These are phyloP conservation scores for Tuber umbilicatum DNA, from an alignment of 495 filamentous ascomycete species.

Conservation along the genomic window DNA sequence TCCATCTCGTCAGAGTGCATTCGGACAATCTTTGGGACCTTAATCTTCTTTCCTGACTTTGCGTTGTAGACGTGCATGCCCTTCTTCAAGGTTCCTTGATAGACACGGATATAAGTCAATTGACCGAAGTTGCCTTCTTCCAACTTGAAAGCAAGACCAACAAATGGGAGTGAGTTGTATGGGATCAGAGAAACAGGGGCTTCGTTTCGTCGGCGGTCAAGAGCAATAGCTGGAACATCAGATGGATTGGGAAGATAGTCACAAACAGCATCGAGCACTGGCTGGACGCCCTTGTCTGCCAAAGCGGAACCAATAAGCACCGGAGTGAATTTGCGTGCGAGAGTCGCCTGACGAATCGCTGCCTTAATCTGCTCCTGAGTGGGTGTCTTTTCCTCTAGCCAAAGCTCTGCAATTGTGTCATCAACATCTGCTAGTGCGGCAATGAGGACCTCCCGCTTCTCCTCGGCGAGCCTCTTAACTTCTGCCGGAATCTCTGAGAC, in stretches of 20 bases:
- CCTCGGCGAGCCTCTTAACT: constrained; percentile 62
- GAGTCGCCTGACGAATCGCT: constrained; percentile 83
- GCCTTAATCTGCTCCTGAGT: constrained; percentile 73
- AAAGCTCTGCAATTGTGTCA: constrained; percentile 95
- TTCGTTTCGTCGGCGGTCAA: constrained; percentile 75
- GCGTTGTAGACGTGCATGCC: constrained; percentile 88
- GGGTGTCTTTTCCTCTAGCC: constrained; percentile 77
- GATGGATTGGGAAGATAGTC: constrained; percentile 92
- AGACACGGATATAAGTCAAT: constrained; percentile 96
- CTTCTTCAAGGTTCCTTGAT: constrained; percentile 87
- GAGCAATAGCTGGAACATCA: constrained; percentile 82
- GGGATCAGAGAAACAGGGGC: constrained; percentile 76
- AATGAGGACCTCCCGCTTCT: constrained; percentile 77
- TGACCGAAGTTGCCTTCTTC: constrained; percentile 99
- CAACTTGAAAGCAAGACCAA: constrained; percentile 96
- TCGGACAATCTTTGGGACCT: constrained; percentile 92
- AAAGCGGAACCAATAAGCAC: constrained; percentile 95
- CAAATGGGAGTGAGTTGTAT: constrained; percentile 87
- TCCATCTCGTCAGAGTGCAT: constrained; percentile 99
- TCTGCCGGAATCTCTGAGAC: constrained; percentile 63
- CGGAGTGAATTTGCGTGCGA: constrained; percentile 82
- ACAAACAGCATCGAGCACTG: constrained; percentile 93
- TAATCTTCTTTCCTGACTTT: constrained; percentile 88
- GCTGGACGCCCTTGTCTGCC: constrained; percentile 91
- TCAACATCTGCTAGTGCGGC: constrained; percentile 97